Evolutionary conservation across 2,329 filamentous ascomycete species (phyloP), one percentile per base, ranked within the genome.

Genomic region (Talaromyces pinophilus): DNA sequence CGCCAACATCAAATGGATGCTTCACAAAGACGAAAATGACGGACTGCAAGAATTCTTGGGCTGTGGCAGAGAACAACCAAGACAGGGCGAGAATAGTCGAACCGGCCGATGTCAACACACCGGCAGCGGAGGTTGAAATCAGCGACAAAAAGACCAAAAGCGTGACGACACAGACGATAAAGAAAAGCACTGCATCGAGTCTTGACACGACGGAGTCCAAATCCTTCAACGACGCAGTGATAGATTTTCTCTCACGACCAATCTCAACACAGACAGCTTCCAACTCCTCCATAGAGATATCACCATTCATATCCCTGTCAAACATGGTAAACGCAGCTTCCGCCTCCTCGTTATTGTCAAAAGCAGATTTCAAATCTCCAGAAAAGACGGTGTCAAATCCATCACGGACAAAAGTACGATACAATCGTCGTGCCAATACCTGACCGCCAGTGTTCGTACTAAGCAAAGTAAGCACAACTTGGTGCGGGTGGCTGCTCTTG

Each of bases 1-100:
- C 94, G 63, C 94, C 94, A 3, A 97, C 93, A 77, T 98, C 94
- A 72, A 97, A 98, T 0, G 94, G 94, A 76, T 98, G 94, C 82
- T 97, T 97, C 80, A 97, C 90, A 72, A 97, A 97, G 71, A 97
- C 93, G 75, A 97, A 97, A 71, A 97, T 91, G 74, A 94, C 88
- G 10, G 93, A 97, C 79, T 97, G 93, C 2, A 97, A 83, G 71
- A 98, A 97, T 75, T 98, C 94, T 75, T 97, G 93, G 0, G 94
- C 94, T 0, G 94, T 97, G 0, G 92, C 91, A 67, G 93, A 92
- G 72, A 98, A 92, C 64, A 97, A 84, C 94, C 94, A 98, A 0
- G 92, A 93, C 1, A 97, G 83, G 65, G 93, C 94, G 6, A 98
- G 85, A n/a, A 97, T 85, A 2, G 91, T 88, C 1, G 92, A 95